These are phyloP conservation scores for Geranium incanum DNA, from an alignment of 441 rosid species.

Conservation along the genomic window DNA sequence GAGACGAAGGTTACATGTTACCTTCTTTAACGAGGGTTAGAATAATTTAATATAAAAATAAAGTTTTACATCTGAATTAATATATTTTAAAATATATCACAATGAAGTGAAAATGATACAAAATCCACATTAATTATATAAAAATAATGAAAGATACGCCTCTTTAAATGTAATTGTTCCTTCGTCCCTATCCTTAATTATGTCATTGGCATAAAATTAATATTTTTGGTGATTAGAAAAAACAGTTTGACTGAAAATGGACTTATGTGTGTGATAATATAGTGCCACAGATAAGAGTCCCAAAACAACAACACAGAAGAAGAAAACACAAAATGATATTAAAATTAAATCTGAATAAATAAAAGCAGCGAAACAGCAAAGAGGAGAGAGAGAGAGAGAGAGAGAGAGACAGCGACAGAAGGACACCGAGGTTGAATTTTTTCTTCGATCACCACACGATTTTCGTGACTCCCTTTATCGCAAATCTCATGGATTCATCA, in stretches of 20 bases:
- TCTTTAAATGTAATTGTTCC: no score
- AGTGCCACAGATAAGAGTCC: not conserved
- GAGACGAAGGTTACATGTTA: no score
- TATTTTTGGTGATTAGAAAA: no score
- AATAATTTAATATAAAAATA: no score
- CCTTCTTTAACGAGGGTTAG: no score
- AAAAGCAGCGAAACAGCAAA: not conserved
- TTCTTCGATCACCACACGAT: constrained; percentile 7
- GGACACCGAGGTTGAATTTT: not conserved
- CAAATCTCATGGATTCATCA: constrained; percentile 2
- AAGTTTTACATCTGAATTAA: no score
- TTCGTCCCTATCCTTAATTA: no score
- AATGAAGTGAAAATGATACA: no score
- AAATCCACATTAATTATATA: no score
- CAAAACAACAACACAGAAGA: not conserved
- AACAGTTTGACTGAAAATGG: not conserved
- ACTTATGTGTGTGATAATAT: not conserved
- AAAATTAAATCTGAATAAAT: not conserved
- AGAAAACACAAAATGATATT: not conserved
- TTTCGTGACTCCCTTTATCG: constrained; percentile 3
- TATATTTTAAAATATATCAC: no score
- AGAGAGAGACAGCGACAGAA: constrained; percentile 4
- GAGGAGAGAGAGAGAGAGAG: not conserved
- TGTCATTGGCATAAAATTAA: no score
- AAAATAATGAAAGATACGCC: no score